These are phyloP conservation scores for Dispira parvispora DNA, from an alignment of 192 early-diverging fungal genomes.

Conservation along the genomic window DNA sequence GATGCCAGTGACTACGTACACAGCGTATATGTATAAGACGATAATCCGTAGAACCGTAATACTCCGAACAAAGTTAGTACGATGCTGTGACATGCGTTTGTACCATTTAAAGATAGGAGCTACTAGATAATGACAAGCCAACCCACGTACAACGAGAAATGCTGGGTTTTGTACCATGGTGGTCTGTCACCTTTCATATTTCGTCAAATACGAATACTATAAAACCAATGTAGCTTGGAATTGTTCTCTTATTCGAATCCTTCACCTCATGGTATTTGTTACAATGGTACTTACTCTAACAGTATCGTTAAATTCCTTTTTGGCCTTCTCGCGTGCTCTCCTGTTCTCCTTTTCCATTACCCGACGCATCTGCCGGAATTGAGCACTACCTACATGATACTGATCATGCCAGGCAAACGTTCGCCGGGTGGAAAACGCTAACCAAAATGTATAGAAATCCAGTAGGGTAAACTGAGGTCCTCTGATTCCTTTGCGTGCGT, in stretches of 20 bases:
- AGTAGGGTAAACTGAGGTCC: constrained; percentile 25
- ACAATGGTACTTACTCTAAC: constrained; percentile 29
- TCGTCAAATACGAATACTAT: neutral
- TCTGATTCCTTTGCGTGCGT: constrained; percentile 5
- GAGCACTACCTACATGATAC: constrained; percentile 58
- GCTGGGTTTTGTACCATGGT: neutral
- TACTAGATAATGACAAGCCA: neutral
- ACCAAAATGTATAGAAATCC: constrained; percentile 68
- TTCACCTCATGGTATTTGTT: too few relatives aligned
- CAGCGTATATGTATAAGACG: constrained; percentile 1
- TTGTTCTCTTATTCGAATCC: too few relatives aligned
- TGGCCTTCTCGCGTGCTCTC: constrained; percentile 55
- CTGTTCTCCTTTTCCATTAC: constrained; percentile 89
- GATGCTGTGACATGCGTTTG: neutral
- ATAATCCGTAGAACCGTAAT: too few relatives aligned
- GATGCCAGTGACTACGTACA: constrained; percentile 40
- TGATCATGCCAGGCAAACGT: constrained; percentile 92
- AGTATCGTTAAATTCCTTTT: constrained; percentile 55
- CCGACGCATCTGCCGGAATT: constrained; percentile 60
- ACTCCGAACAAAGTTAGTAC: neutral
- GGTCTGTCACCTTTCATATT: neutral
- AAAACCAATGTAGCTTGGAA: neutral
- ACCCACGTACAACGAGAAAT: neutral
- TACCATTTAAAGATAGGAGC: neutral
- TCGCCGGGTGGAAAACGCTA: constrained; percentile 65